phyloP scores from a whole-genome alignment of 208 protist species.

The Acanthamoeba polyphaga region DNA sequence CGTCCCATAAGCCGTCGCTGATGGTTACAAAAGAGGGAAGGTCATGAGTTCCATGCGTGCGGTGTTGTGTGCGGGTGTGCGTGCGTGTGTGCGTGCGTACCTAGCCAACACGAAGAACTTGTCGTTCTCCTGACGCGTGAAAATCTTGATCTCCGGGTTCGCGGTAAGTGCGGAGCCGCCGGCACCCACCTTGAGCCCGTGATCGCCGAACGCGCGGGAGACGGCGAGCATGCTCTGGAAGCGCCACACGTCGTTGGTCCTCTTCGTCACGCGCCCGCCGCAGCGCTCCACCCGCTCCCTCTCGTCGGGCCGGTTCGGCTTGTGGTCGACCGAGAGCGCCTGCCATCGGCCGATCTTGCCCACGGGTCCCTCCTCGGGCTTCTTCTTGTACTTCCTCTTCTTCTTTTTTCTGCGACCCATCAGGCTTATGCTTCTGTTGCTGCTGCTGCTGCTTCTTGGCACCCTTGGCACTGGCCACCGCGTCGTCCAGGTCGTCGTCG shows the following conservation, averaged over 20 bases:
- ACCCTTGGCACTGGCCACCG: background rate
- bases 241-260: slow-evolving; percentile 46
- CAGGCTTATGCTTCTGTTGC: background rate
- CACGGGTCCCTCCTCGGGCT: slow-evolving; percentile 9
- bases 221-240: slow-evolving; percentile 51
- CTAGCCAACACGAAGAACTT: slow-evolving; percentile 66
- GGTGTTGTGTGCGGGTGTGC: background rate
- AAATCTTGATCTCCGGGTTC: slow-evolving; percentile 25
- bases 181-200: background rate
- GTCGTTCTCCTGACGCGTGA: background rate
- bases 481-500: background rate
- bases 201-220: slow-evolving; percentile 61
- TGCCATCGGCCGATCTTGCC: slow-evolving; percentile 30
- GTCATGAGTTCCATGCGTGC: too few species aligned
- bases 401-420: background rate
- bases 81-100: background rate
- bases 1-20: slow-evolving; percentile 75
- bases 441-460: background rate
- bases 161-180: background rate
- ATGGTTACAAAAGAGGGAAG: background rate
- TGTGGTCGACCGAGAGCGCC: slow-evolving; percentile 59
- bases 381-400: slow-evolving; percentile 9
- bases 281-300: background rate
- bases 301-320: slow-evolving; percentile 36
- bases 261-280: slow-evolving; percentile 43